Conservation (phyloP, 2,329 filamentous ascomycete genomes). For the Tolypocladium album region DNA sequence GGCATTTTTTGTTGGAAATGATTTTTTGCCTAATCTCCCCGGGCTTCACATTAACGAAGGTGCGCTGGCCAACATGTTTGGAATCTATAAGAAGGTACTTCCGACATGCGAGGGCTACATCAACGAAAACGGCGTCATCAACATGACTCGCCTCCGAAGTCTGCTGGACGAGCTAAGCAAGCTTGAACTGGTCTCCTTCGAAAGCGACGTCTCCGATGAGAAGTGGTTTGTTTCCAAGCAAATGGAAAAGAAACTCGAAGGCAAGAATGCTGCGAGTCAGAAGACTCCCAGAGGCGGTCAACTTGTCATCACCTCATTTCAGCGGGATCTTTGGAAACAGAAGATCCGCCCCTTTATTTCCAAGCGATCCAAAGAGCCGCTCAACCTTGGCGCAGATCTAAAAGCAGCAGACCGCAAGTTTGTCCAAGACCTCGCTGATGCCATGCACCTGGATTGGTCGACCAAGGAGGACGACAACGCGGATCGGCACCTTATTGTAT, state of each 20-base stretch:
- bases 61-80: constrained; percentile 93
- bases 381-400: constrained; percentile 64
- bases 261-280: constrained; percentile 47
- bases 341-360: constrained; percentile 74
- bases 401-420: constrained; percentile 87
- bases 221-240: constrained; percentile 89
- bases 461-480: constrained; percentile 47
- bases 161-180: constrained; percentile 77
- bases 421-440: constrained; percentile 71
- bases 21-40: constrained; percentile 94
- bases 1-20: constrained; percentile 98
- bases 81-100: constrained; percentile 84
- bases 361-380: constrained; percentile 49
- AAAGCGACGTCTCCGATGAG: constrained; percentile 77
- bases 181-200: constrained; percentile 87
- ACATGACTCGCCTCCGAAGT: constrained; percentile 65
- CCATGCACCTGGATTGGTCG: constrained; percentile 45
- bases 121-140: constrained; percentile 89
- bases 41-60: constrained; percentile 98
- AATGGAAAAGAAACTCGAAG: constrained; percentile 49
- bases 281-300: constrained; percentile 45
- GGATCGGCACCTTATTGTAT: constrained; percentile 38
- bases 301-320: constrained; percentile 64
- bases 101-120: constrained; percentile 88
- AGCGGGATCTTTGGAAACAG: constrained; percentile 72